Evolutionary conservation across 2,329 filamentous ascomycete species (phyloP).

Genomic region (Grosmannia serpens): DNA sequence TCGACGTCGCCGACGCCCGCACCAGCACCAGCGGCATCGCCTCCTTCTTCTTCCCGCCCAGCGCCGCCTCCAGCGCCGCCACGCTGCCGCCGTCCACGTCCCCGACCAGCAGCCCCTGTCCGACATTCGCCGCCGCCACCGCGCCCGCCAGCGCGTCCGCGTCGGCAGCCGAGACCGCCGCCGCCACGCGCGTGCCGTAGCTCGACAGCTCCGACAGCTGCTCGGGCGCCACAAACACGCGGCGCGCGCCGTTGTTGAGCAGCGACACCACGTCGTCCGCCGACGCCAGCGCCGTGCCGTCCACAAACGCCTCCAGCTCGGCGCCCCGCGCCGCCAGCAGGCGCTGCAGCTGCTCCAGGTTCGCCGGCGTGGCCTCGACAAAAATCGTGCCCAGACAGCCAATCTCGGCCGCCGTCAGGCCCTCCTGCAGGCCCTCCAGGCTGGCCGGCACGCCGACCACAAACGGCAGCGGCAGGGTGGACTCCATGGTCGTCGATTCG

Average conservation of each 20-base stretch:
- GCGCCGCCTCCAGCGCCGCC: constrained; percentile 20
- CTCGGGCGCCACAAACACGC: constrained; percentile 66
- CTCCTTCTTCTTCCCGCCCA: constrained; percentile 31
- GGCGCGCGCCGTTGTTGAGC: constrained; percentile 74
- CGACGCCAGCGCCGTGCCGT: constrained; percentile 58
- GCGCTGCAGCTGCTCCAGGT: constrained; percentile 29
- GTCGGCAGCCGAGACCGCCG: constrained; percentile 28
- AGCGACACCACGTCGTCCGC: constrained; percentile 66
- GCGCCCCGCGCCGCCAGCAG: constrained; percentile 39
- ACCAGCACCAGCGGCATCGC: constrained; percentile 38
- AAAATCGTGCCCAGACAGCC: constrained; percentile 48
- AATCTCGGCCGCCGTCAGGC: constrained; percentile 45
- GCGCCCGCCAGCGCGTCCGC: constrained; percentile 12
- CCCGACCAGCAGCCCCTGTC: constrained; percentile 41
- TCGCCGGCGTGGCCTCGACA: constrained; percentile 34
- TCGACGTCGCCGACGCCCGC: constrained; percentile 30
- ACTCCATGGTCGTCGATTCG: constrained; percentile 39
- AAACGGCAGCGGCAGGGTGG: constrained; percentile 52
- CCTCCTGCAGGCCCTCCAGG: constrained; percentile 30
- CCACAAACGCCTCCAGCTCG: constrained; percentile 57
- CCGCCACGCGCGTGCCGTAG: constrained; percentile 45
- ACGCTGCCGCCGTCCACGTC: constrained; percentile 33
- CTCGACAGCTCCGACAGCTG: constrained; percentile 48
- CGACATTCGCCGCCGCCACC: constrained; percentile 21
- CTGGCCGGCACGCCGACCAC: constrained; percentile 42